These are phyloP conservation scores for Amanita rimosa DNA, from an alignment of 768 basidiomycete genomes.

Conservation along the genomic window DNA sequence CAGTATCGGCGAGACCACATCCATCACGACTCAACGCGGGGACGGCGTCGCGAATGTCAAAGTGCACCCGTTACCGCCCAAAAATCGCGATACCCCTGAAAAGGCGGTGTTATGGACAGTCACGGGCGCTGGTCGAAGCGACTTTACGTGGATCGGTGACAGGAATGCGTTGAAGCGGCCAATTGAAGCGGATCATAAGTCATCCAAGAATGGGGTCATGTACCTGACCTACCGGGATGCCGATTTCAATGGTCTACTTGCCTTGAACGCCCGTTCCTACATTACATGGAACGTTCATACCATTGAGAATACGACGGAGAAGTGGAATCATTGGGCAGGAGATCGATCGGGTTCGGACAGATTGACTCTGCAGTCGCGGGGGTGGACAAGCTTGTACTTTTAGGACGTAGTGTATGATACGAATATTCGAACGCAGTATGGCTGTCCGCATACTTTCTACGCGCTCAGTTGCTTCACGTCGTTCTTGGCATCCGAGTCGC, in stretches of 20 bases:
- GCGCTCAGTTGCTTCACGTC: conserved; percentile 1
- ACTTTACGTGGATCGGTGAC: conserved; percentile 33
- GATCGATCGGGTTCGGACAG: conserved; percentile 27
- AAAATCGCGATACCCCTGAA: conserved; percentile 19
- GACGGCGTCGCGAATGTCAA: conserved; percentile 38
- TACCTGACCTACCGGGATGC: conserved; percentile 45
- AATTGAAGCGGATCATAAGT: conserved; percentile 35
- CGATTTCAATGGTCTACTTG: conserved; percentile 35
- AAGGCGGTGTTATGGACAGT: conserved; percentile 30
- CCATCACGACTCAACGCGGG: conserved; percentile 37
- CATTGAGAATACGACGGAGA: conserved; percentile 8
- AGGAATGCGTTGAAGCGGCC: conserved; percentile 27
- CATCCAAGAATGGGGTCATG: conserved; percentile 39
- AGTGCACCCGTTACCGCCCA: conserved; percentile 28
- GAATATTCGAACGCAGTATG: neutral
- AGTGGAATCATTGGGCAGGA: conserved; percentile 33
- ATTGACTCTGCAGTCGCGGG: conserved; percentile 28
- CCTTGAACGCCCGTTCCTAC: conserved; percentile 30
- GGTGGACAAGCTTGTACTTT: conserved; percentile 38
- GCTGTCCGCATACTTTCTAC: neutral
- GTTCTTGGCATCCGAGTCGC: neutral
- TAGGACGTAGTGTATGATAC: conserved; percentile 11
- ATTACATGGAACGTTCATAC: conserved; percentile 9
- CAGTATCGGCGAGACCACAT: conserved; percentile 28
- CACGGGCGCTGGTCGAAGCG: conserved; percentile 43